phyloP scores from a whole-genome alignment of 768 basidiomycete species.

The Lactarius sp. region DNA sequence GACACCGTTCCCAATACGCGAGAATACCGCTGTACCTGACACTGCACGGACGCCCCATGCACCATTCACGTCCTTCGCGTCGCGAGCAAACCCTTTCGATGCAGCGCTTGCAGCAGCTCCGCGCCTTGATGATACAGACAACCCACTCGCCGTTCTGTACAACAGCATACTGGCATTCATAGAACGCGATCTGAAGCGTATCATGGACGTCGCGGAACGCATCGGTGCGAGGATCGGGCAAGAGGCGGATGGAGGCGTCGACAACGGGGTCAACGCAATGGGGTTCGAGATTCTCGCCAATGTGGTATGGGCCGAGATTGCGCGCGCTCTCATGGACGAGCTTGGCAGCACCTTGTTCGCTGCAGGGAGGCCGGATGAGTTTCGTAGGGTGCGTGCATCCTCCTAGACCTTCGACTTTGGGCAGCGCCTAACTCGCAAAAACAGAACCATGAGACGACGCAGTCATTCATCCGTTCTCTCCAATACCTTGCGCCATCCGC shows the following conservation, averaged over 20 bases:
- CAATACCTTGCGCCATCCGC: slow-evolving; percentile 79
- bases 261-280: slow-evolving; percentile 27
- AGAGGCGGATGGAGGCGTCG: slow-evolving; percentile 6
- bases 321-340: slow-evolving; percentile 75
- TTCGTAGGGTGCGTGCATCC: slow-evolving; percentile 61
- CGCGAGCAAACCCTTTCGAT: slow-evolving; percentile 40
- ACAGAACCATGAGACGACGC: slow-evolving; percentile 81
- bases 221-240: slow-evolving; percentile 47
- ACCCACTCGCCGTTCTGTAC: slow-evolving; percentile 71
- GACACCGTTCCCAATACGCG: slow-evolving; percentile 52
- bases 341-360: slow-evolving; percentile 81
- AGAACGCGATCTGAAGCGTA: slow-evolving; percentile 62
- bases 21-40: slow-evolving; percentile 29
- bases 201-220: slow-evolving; percentile 75
- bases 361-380: slow-evolving; percentile 86
- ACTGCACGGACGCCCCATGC: slow-evolving; percentile 55
- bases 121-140: slow-evolving; percentile 60
- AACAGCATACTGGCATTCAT: slow-evolving; percentile 79
- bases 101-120: slow-evolving; percentile 37
- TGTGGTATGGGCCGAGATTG: slow-evolving; percentile 86
- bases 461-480: slow-evolving; percentile 74
- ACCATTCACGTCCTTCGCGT: slow-evolving; percentile 44
- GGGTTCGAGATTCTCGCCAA: slow-evolving; percentile 84
- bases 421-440: background rate
- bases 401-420: background rate